Evolutionary conservation across 169 alveolate species (phyloP).

Genomic region (Perkinsus chesapeaki): DNA sequence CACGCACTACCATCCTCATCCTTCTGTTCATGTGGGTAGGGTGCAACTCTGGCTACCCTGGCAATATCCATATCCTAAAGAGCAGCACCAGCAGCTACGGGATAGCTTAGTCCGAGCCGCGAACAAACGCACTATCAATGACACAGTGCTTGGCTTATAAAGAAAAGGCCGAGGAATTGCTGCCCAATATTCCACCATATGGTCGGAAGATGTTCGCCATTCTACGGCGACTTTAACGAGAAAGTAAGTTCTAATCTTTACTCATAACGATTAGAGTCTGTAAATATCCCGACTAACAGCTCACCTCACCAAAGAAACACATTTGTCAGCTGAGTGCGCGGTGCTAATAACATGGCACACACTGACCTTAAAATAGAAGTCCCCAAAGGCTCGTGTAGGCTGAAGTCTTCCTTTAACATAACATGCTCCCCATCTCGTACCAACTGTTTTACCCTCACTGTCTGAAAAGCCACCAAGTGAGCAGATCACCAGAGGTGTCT

Average conservation of each 20-base stretch:
- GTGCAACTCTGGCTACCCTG: background rate
- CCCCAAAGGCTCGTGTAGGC: constrained; percentile 55
- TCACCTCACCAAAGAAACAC: too few relatives aligned
- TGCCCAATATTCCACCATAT: too few relatives aligned
- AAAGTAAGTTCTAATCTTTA: too few relatives aligned
- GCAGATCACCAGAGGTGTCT: background rate
- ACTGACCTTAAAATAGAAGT: constrained; percentile 39
- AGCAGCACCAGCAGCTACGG: too few relatives aligned
- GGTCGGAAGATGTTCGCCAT: too few relatives aligned
- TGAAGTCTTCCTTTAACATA: constrained; percentile 59
- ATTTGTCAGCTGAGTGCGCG: background rate
- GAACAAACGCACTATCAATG: too few relatives aligned
- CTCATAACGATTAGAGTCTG: too few relatives aligned
- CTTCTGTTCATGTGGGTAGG: background rate
- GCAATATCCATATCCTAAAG: background rate
- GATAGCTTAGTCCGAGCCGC: too few relatives aligned
- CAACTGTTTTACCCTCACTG: background rate
- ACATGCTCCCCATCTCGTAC: constrained; percentile 12
- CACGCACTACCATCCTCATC: background rate
- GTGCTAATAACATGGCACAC: background rate
- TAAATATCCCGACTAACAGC: too few relatives aligned
- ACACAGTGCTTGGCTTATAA: too few relatives aligned
- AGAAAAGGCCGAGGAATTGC: too few relatives aligned
- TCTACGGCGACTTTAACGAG: too few relatives aligned
- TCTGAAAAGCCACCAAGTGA: background rate